These are phyloP conservation scores for Corylus americana DNA, from an alignment of 306 rosid species.

Conservation along the genomic window DNA sequence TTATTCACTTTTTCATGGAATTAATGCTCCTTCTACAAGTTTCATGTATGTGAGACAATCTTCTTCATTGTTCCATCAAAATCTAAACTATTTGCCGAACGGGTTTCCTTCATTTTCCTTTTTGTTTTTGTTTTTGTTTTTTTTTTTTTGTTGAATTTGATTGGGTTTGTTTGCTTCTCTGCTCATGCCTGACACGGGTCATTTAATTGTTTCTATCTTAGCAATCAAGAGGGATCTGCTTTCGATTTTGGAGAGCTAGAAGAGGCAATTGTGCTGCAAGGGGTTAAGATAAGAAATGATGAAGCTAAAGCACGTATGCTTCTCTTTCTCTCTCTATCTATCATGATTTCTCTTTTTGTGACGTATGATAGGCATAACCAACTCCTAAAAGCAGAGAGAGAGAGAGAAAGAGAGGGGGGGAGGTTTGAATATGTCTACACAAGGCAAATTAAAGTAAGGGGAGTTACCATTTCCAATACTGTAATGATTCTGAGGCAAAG, in stretches of 20 bases:
- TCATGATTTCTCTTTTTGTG: slow-evolving; percentile 29
- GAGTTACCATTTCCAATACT: slow-evolving; percentile 48
- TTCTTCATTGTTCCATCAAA: slow-evolving; percentile 20
- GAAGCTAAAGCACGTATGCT: slow-evolving; percentile 72
- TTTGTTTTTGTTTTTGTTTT: background rate
- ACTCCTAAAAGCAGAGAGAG: slow-evolving; percentile 36
- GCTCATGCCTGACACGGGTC: slow-evolving; percentile 9
- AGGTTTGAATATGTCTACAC: slow-evolving; percentile 53
- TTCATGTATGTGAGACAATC: slow-evolving; percentile 54
- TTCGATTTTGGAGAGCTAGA: slow-evolving; percentile 95
- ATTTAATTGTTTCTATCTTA: slow-evolving; percentile 22
- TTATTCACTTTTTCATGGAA: slow-evolving; percentile 73
- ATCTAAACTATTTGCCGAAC: slow-evolving; percentile 1
- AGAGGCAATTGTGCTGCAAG: slow-evolving; percentile 86
- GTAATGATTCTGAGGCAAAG: slow-evolving; percentile 53
- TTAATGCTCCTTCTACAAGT: slow-evolving; percentile 51
- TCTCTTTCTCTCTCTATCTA: slow-evolving; percentile 3
- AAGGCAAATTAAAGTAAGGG: slow-evolving; percentile 8
- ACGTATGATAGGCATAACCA: slow-evolving; percentile 47
- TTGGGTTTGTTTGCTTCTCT: slow-evolving; percentile 16
- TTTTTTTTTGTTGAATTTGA: background rate
- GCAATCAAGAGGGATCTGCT: slow-evolving; percentile 66
- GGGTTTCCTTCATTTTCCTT: slow-evolving; percentile 1
- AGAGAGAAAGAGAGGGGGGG: slow-evolving; percentile 19
- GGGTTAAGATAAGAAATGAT: slow-evolving; percentile 67